Evolutionary conservation across 257 asterid genomes (phyloP), one percentile per base, ranked within the genome.

Genomic region (Agastache rugosa): DNA sequence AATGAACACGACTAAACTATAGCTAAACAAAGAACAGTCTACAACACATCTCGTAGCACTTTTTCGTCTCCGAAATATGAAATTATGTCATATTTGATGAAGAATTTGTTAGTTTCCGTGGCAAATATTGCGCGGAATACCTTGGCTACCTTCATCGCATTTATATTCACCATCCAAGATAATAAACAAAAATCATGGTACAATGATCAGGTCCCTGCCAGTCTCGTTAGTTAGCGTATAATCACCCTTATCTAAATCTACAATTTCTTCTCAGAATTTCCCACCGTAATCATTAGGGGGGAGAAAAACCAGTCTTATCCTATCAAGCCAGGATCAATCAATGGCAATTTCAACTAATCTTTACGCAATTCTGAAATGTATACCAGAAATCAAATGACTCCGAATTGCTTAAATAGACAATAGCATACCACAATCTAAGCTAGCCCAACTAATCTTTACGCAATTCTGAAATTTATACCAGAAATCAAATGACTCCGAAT

Each of bases 21-120:
- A 59, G 23, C 54, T 22, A 68, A 16, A 63, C 42, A 59, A 34
- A 75, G 42, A 34, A 4, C 8, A 58, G 27, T 29, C 29, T 19
- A 17, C 17, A 16, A 63, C 35, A 63, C 63, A 48, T 34, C 19
- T 35, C 12, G 14, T n/a, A 17, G 29, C 11, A 76, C 67, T 7
- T 23, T 59, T 9, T 48, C 25, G 71, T 17, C 39, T 48, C 42
- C 23, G 12, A 35, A n/a, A 58, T 22, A 73, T 74, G 56, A 35
- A 16, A 67, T 47, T 34, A 25, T 76, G 54, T n/a, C 25, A 66
- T 59, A 69, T 41, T 62, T 41, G 44, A 77, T 51, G 39, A 70
- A 54, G 41, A 60, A 34, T 3, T n/a, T 31, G 48, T 53, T 17
- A 66, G 17, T 53, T 63, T 9, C 51, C n/a, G 11, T 14, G 63